phyloP scores from a whole-genome alignment of 805 yeast genomes.

The Metschnikowia matae region DNA sequence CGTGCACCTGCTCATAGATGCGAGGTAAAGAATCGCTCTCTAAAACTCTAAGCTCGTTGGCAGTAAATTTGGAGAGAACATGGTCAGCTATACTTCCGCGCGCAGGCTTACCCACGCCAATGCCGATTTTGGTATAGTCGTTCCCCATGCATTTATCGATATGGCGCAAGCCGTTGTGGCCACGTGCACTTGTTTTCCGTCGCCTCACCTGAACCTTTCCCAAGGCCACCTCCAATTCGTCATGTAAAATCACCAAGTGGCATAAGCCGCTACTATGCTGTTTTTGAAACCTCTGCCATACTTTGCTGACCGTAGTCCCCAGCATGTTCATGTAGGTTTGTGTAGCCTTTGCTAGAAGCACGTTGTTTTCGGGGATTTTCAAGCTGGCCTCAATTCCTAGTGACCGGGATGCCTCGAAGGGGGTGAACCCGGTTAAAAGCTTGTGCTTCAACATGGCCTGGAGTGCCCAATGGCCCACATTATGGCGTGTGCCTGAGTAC shows the following conservation, averaged over 20 bases:
- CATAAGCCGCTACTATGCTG: slow-evolving; percentile 21
- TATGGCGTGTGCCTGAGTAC: slow-evolving; percentile 66
- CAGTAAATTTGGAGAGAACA: slow-evolving; percentile 55
- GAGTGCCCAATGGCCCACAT: slow-evolving; percentile 64
- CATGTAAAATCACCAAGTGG: slow-evolving; percentile 63
- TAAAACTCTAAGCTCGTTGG: slow-evolving; percentile 41
- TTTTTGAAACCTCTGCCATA: slow-evolving; percentile 38
- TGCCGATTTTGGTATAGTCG: slow-evolving; percentile 58
- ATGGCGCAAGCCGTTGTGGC: slow-evolving; percentile 79
- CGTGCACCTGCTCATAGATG: slow-evolving; percentile 35
- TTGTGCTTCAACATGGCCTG: slow-evolving; percentile 53
- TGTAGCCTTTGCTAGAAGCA: slow-evolving; percentile 47
- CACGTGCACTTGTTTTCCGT: slow-evolving; percentile 62
- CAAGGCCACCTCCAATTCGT: slow-evolving; percentile 63
- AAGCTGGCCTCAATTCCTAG: slow-evolving; percentile 2
- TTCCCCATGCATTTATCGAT: slow-evolving; percentile 46
- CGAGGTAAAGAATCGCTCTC: slow-evolving; percentile 38
- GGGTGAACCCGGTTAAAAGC: slow-evolving; percentile 34
- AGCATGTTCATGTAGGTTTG: slow-evolving; percentile 65
- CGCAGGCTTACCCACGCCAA: slow-evolving; percentile 75
- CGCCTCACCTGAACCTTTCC: slow-evolving; percentile 65
- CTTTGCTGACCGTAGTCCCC: slow-evolving; percentile 52
- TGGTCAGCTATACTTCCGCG: slow-evolving; percentile 53
- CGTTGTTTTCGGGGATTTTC: slow-evolving; percentile 12
- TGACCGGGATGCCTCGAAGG: slow-evolving; percentile 9